Conservation (phyloP, 2,329 filamentous ascomycete genomes). For the Trichoderma asperellum region DNA sequence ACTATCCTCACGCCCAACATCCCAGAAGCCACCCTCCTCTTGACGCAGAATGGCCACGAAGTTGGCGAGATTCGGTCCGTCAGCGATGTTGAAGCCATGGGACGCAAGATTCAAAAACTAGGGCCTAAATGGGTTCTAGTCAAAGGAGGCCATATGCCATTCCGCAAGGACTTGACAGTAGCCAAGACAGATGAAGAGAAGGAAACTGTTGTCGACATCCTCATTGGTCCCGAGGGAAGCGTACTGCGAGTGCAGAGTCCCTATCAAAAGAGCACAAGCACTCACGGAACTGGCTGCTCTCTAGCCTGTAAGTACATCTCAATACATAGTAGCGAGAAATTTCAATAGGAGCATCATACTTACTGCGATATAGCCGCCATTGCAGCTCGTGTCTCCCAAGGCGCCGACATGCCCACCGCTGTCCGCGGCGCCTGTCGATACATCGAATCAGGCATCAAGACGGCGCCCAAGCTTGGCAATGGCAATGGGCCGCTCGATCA, state of each 20-base stretch:
- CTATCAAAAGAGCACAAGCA: conserved; percentile 76
- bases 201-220: conserved; percentile 73
- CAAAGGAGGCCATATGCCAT: conserved; percentile 88
- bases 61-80: conserved; percentile 54
- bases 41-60: conserved; percentile 55
- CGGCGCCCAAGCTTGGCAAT: conserved; percentile 63
- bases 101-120: conserved; percentile 65
- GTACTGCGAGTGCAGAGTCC: conserved; percentile 67
- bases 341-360: not conserved
- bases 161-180: conserved; percentile 64
- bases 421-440: conserved; percentile 72
- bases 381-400: conserved; percentile 70
- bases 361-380: conserved; percentile 61
- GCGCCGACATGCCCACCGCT: conserved; percentile 58
- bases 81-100: conserved; percentile 70
- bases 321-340: not conserved
- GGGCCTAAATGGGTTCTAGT: conserved; percentile 82
- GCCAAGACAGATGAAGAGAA: conserved; percentile 63
- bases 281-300: conserved; percentile 93
- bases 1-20: conserved; percentile 78
- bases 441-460: conserved; percentile 71
- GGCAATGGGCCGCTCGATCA: conserved; percentile 78
- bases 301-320: conserved; percentile 70
- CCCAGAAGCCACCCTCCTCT: conserved; percentile 70
- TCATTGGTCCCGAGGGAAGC: conserved; percentile 64